Evolutionary conservation across 768 basidiomycete species (phyloP).

Genomic region (Boletus speciosus): DNA sequence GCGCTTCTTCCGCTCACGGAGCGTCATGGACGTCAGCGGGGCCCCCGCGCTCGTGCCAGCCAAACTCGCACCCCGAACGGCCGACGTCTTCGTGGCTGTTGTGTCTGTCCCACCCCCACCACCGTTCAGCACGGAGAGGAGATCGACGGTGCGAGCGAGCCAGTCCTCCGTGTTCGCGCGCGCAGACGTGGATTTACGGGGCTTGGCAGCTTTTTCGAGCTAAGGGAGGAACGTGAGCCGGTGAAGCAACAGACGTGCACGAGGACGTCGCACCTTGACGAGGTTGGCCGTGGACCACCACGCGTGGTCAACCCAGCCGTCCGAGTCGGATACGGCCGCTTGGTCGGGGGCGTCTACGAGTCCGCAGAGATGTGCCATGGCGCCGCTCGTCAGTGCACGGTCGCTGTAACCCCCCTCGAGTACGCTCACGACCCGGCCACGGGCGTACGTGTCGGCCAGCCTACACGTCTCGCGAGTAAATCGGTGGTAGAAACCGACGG

Average conservation of each 20-base stretch:
- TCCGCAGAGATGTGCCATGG: slow-evolving; percentile 78
- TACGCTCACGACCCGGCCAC: slow-evolving; percentile 77
- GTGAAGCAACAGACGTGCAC: not conserved
- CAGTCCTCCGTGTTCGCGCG: slow-evolving; percentile 42
- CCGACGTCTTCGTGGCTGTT: not conserved
- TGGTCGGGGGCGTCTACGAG: slow-evolving; percentile 35
- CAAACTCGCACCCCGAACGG: not conserved
- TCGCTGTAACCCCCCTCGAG: slow-evolving; percentile 97
- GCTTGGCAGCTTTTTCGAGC: slow-evolving; percentile 66
- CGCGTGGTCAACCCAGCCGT: slow-evolving; percentile 33
- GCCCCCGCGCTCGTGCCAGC: slow-evolving; percentile 1
- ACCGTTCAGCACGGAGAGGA: slow-evolving; percentile 4
- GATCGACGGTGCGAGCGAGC: slow-evolving; percentile 51
- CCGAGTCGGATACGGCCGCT: not conserved
- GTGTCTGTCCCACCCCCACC: not conserved
- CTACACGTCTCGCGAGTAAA: slow-evolving; percentile 70
- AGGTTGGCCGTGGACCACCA: slow-evolving; percentile 73
- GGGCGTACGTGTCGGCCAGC: slow-evolving; percentile 63
- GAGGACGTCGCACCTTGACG: slow-evolving; percentile 39
- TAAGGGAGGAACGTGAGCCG: slow-evolving; percentile 17
- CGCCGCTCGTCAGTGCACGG: slow-evolving; percentile 77
- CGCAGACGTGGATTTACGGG: slow-evolving; percentile 44
- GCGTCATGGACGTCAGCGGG: slow-evolving; percentile 41
- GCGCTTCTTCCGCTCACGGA: slow-evolving; percentile 47
- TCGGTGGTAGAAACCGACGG: slow-evolving; percentile 77